Conservation (phyloP, 2,329 filamentous ascomycete genomes). For the Colletotrichum sp. region DNA sequence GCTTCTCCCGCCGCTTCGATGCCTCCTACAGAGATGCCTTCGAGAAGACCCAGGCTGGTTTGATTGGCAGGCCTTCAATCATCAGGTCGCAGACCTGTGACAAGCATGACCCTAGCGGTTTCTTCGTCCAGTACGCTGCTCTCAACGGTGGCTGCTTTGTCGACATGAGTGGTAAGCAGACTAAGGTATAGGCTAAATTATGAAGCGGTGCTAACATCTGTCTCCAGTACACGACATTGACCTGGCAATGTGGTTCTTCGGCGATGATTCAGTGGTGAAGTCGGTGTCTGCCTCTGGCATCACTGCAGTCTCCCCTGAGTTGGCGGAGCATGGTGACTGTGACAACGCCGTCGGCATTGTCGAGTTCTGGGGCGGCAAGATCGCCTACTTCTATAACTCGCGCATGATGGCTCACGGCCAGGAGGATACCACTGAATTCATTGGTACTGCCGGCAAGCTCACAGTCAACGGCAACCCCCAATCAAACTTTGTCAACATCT, state of each 20-base stretch:
- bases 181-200: not conserved
- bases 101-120: slow-evolving; percentile 67
- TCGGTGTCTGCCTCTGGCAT: slow-evolving; percentile 35
- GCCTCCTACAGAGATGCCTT: slow-evolving; percentile 67
- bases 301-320: slow-evolving; percentile 34
- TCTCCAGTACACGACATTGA: slow-evolving; percentile 4
- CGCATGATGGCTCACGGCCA: slow-evolving; percentile 74
- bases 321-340: slow-evolving; percentile 34
- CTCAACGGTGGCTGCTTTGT: slow-evolving; percentile 73
- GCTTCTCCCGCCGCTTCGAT: slow-evolving; percentile 58
- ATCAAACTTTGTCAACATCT: slow-evolving; percentile 59
- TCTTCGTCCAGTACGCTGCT: slow-evolving; percentile 71
- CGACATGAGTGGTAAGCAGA: slow-evolving; percentile 42
- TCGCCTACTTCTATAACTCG: slow-evolving; percentile 68
- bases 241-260: slow-evolving; percentile 38
- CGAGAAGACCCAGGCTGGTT: slow-evolving; percentile 53
- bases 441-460: slow-evolving; percentile 70
- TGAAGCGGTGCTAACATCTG: fast-evolving
- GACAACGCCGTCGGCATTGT: slow-evolving; percentile 57
- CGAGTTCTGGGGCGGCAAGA: slow-evolving; percentile 67
- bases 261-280: slow-evolving; percentile 34
- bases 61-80: slow-evolving; percentile 64
- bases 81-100: slow-evolving; percentile 72
- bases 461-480: slow-evolving; percentile 64
- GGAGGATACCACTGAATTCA: slow-evolving; percentile 70